Percentiles rank a stretch among this genome's conserved stretches.
These are phyloP conservation scores for Forsythia viridissima DNA, from an alignment of 257 asterid genomes.

Conservation along the genomic window DNA sequence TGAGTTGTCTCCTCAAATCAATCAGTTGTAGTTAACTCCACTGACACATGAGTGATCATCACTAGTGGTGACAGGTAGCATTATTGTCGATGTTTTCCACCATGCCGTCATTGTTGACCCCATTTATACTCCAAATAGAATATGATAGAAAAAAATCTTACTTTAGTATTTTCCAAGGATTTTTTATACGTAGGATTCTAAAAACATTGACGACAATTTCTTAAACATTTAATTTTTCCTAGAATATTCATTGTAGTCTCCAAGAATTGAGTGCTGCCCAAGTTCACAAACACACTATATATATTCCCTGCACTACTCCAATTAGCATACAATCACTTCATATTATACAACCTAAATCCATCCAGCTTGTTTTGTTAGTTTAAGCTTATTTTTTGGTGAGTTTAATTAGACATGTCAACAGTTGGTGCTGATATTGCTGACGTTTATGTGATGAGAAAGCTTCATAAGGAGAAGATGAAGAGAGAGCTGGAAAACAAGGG, in stretches of 20 bases:
- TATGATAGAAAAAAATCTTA: too few relatives aligned
- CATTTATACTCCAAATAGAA: too few relatives aligned
- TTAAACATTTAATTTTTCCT: background rate
- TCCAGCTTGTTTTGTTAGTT: background rate
- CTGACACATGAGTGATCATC: too few relatives aligned
- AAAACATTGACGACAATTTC: too few relatives aligned
- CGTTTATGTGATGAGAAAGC: constrained; percentile 40
- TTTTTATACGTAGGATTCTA: too few relatives aligned
- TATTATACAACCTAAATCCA: background rate
- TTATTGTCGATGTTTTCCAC: too few relatives aligned
- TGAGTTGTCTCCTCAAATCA: too few relatives aligned
- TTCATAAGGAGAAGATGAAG: constrained; percentile 51
- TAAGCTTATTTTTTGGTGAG: background rate
- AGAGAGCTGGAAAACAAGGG: constrained; percentile 21
- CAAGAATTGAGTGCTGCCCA: constrained; percentile 26
- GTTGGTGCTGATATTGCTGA: constrained; percentile 39
- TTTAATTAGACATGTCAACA: too few relatives aligned
- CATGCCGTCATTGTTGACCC: too few relatives aligned
- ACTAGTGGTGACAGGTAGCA: too few relatives aligned
- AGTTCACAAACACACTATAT: constrained; percentile 1
- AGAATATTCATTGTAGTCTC: background rate
- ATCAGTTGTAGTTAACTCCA: too few relatives aligned
- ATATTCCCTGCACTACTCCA: background rate
- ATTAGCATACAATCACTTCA: background rate
- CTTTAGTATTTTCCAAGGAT: too few relatives aligned